Base-by-base conservation (phyloP, 495 filamentous ascomycete species). In the Penicillium egyptiacum region DNA sequence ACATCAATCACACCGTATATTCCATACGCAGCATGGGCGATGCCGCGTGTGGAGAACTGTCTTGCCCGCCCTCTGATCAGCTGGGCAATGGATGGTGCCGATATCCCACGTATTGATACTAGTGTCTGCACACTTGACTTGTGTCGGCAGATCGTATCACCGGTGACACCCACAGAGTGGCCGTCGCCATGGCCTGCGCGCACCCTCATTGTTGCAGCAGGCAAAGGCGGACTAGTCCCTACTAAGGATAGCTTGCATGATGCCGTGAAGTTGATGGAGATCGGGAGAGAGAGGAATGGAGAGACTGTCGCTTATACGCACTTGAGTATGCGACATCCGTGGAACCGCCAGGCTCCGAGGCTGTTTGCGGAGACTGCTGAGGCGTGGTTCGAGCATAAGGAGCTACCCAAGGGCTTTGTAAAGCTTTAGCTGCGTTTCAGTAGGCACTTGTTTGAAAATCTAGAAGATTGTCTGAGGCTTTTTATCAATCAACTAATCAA, bases 61-160 rank as follows among this genome's bases (percentile, higher is more conserved):
- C 33, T 56, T 35, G 37, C 45, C 10, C 44, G 51, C 1, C 19
- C 57, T 4, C 23, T 31, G 3, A 46, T 60, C 25, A 23, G 55
- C 19, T 58, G 55, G 59, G 30, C 48, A n/a, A 58, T 57, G 59
- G 59, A 62, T 45, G 59, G 59, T 9, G 43, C 55, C 10, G 55
- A 54, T 46, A 23, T 58, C 14, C 31, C 49, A 8, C 56, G 40
- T 8, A 55, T 31, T 7, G 43, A 47, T 48, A 56, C 53, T 4
- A 23, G 16, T 16, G 4, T n/a, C 10, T 33, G 50, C 7, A 46
- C 56, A 14, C 41, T 58, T 2, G 49, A 45, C 3, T 22, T 58
- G 12, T 47, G 56, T 44, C 50, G 46, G 2, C 23, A 45, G 26
- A 39, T 30, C 2, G 47, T 50, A 9, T 37, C 30, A 3, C 28